Evolutionary conservation across 345 rosid species (phyloP).

Genomic region (Acer yangbiense): DNA sequence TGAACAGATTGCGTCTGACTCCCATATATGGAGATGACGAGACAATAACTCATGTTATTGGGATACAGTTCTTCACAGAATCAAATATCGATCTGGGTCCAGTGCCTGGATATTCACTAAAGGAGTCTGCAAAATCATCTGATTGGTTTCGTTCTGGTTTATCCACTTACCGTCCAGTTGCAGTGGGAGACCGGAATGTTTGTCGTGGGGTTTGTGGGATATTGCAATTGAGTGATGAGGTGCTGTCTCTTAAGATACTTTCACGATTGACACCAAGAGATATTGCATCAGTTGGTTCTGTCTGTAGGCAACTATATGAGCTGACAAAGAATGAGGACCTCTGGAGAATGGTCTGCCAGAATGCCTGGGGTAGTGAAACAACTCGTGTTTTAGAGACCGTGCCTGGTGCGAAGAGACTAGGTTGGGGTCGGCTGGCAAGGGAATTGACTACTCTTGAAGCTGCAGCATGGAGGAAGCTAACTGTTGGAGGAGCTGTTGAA

Average conservation of each 20-base stretch:
- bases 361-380: constrained; percentile 87
- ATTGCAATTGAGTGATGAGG: constrained; percentile 76
- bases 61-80: constrained; percentile 81
- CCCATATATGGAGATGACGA: constrained; percentile 88
- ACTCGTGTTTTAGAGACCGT: constrained; percentile 74
- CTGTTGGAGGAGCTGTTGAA: constrained; percentile 87
- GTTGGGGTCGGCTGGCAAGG: constrained; percentile 84
- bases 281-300: constrained; percentile 78
- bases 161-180: constrained; percentile 37
- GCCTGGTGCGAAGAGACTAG: constrained; percentile 81
- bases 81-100: constrained; percentile 85
- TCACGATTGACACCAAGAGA: constrained; percentile 82
- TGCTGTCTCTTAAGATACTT: constrained; percentile 66
- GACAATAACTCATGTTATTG: constrained; percentile 76
- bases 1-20: constrained; percentile 76
- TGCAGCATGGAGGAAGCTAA: constrained; percentile 84
- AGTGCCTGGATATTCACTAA: constrained; percentile 52
- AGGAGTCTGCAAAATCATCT: constrained; percentile 53
- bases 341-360: constrained; percentile 89
- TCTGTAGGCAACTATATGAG: constrained; percentile 61
- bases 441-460: constrained; percentile 91
- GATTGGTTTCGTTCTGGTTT: constrained; percentile 41
- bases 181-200: constrained; percentile 59
- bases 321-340: constrained; percentile 82
- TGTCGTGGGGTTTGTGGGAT: constrained; percentile 68